Conservation (phyloP, 139 green algal species). For the Zygnema circumcarinatum region DNA sequence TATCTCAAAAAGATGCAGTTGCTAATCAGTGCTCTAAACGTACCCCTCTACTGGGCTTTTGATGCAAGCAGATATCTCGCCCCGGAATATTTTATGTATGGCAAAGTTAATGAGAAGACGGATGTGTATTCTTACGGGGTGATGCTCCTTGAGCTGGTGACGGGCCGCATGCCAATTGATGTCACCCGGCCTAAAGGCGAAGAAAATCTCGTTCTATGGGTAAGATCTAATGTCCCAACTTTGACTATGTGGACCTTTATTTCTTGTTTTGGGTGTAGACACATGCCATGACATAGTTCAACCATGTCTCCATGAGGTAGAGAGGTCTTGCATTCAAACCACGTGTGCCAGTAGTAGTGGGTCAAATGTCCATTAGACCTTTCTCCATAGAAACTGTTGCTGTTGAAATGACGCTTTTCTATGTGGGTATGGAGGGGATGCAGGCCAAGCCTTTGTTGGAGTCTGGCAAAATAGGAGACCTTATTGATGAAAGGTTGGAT, state of each 20-base stretch:
- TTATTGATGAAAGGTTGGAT: constrained; percentile 15
- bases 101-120: constrained; percentile 20
- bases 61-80: constrained; percentile 26
- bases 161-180: constrained; percentile 15
- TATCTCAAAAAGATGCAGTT: neutral
- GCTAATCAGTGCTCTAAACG: neutral
- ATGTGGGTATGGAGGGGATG: too few species aligned
- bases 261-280: too few species aligned
- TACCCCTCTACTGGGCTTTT: neutral
- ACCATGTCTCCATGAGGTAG: too few species aligned
- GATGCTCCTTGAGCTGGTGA: constrained; percentile 35
- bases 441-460: constrained; percentile 27
- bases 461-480: neutral
- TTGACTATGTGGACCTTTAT: too few species aligned
- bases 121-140: constrained; percentile 37
- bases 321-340: too few species aligned
- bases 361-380: too few species aligned
- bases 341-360: too few species aligned
- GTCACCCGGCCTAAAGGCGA: neutral
- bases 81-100: constrained; percentile 23
- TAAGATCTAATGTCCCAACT: neutral
- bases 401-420: too few species aligned
- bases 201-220: constrained; percentile 20
- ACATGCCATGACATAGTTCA: too few species aligned
- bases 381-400: too few species aligned